Conservation (phyloP, 345 rosid genomes). For the Boechera divaricarpa region DNA sequence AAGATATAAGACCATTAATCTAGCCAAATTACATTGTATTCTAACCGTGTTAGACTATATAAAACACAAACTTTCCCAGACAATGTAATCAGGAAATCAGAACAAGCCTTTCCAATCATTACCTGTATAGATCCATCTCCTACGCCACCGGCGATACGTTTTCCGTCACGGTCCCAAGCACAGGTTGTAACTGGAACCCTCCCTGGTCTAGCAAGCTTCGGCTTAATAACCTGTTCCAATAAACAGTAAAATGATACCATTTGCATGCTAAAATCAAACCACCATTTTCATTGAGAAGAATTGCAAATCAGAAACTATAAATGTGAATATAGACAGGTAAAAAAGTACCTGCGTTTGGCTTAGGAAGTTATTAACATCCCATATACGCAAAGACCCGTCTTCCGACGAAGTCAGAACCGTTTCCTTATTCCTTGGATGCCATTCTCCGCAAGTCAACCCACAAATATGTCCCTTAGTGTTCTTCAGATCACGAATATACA, state of each 20-base stretch:
- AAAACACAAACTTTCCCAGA: conserved; percentile 12
- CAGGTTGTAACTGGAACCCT: conserved; percentile 93
- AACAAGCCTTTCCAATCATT: conserved; percentile 23
- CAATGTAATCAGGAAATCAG: conserved; percentile 14
- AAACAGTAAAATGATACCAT: conserved; percentile 28
- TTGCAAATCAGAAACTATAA: background rate
- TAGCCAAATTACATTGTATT: background rate
- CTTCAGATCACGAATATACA: conserved; percentile 97
- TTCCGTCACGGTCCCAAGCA: conserved; percentile 96
- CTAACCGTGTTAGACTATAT: conserved; percentile 5
- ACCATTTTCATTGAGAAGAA: background rate
- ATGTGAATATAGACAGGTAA: conserved; percentile 1
- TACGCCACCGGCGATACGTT: conserved; percentile 82
- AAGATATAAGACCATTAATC: background rate
- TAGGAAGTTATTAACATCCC: conserved; percentile 98
- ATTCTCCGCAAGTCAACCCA: conserved; percentile 95
- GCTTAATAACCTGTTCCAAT: conserved; percentile 85
- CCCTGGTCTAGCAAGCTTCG: conserved; percentile 98
- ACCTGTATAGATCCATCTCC: conserved; percentile 99
- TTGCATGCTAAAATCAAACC: conserved; percentile 23
- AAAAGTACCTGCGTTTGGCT: conserved; percentile 83
- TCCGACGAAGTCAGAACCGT: conserved; percentile 93
- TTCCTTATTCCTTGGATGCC: conserved; percentile 89
- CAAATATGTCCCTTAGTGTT: conserved; percentile 95
- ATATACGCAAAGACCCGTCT: conserved; percentile 93